These are phyloP conservation scores for Ceratocystis albifundus DNA, from an alignment of 2,329 filamentous ascomycete genomes.

Conservation along the genomic window DNA sequence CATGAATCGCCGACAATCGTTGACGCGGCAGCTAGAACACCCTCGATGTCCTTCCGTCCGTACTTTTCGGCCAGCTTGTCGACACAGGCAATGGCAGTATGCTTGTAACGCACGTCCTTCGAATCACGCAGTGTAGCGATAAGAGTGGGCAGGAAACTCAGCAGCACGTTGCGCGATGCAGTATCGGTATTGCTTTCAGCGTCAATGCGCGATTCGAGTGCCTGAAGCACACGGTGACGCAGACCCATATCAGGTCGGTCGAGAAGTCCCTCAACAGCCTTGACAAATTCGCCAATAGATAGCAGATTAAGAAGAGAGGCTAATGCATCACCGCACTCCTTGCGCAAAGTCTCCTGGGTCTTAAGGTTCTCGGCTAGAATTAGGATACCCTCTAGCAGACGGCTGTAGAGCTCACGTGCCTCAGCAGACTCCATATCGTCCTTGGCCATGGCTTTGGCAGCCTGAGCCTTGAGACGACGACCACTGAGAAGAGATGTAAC, in stretches of 20 bases:
- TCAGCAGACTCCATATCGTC: slow-evolving; percentile 57
- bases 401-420: slow-evolving; percentile 56
- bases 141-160: slow-evolving; percentile 69
- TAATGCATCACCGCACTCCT: slow-evolving; percentile 56
- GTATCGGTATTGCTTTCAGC: slow-evolving; percentile 58
- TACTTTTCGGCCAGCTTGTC: slow-evolving; percentile 92
- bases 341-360: slow-evolving; percentile 43
- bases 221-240: slow-evolving; percentile 66
- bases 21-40: slow-evolving; percentile 61
- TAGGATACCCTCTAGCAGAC: slow-evolving; percentile 54
- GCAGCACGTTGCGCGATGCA: slow-evolving; percentile 55
- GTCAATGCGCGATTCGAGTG: slow-evolving; percentile 69
- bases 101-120: slow-evolving; percentile 62
- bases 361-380: slow-evolving; percentile 55
- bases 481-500: slow-evolving; percentile 49
- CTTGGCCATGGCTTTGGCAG: slow-evolving; percentile 44
- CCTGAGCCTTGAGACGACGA: slow-evolving; percentile 44
- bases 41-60: slow-evolving; percentile 76
- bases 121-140: slow-evolving; percentile 65
- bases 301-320: slow-evolving; percentile 72
- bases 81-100: slow-evolving; percentile 77
- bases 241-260: slow-evolving; percentile 62
- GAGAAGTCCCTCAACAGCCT: slow-evolving; percentile 72
- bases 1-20: slow-evolving; percentile 67
- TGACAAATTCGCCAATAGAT: slow-evolving; percentile 79